Conservation (phyloP, 2,329 filamentous ascomycete genomes). For the Iodosphaeria phyllophila region DNA sequence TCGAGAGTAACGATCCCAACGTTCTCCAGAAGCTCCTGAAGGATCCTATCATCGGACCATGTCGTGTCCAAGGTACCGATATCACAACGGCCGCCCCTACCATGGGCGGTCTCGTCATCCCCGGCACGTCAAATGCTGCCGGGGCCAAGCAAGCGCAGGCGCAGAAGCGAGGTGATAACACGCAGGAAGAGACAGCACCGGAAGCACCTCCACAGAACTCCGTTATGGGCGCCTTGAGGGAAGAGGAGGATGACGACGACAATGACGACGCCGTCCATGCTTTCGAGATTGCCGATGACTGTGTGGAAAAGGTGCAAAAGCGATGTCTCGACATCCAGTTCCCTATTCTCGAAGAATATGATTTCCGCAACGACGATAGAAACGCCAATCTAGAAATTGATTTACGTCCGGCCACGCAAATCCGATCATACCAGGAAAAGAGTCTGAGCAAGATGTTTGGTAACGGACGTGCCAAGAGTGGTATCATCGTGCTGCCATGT, state of each 20-base stretch:
- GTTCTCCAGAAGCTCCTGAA: slow-evolving; percentile 76
- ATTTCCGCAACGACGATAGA: slow-evolving; percentile 77
- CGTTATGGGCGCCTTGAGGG: slow-evolving; percentile 50
- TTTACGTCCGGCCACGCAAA: slow-evolving; percentile 71
- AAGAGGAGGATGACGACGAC: slow-evolving; percentile 76
- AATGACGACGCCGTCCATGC: slow-evolving; percentile 77
- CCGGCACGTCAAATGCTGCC: slow-evolving; percentile 83
- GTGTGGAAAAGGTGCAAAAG: slow-evolving; percentile 75
- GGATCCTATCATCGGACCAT: slow-evolving; percentile 63
- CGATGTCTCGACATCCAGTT: slow-evolving; percentile 73
- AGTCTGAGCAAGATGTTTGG: slow-evolving; percentile 98
- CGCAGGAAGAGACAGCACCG: slow-evolving; percentile 21
- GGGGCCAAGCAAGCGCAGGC: slow-evolving; percentile 57
- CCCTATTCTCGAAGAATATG: slow-evolving; percentile 89
- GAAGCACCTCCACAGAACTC: too few relatives aligned
- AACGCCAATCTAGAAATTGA: slow-evolving; percentile 92
- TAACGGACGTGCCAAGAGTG: slow-evolving; percentile 90
- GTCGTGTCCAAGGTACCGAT: slow-evolving; percentile 51
- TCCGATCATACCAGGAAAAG: slow-evolving; percentile 90
- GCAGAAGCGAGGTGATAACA: slow-evolving; percentile 20
- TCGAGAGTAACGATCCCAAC: slow-evolving; percentile 76
- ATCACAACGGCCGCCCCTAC: slow-evolving; percentile 72
- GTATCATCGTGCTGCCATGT: slow-evolving; percentile 91
- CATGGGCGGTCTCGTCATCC: slow-evolving; percentile 75
- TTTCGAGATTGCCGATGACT: slow-evolving; percentile 71